These are phyloP conservation scores for Metroxylon sagu DNA, from an alignment of 176 grass and related monocot species.

Conservation along the genomic window DNA sequence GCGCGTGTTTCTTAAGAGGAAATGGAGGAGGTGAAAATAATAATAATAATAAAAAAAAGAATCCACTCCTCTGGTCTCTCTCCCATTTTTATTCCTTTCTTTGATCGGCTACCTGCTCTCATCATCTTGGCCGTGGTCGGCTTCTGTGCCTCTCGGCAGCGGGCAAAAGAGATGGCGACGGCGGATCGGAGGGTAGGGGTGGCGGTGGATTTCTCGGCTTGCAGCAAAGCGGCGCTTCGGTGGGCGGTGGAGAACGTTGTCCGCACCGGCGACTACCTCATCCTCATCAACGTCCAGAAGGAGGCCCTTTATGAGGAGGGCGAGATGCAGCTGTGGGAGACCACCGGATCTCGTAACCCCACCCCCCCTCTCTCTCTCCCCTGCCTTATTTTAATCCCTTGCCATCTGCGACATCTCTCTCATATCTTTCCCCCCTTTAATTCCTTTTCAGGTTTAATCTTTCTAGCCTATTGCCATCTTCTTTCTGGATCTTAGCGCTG, in stretches of 20 bases:
- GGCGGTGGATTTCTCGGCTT: conserved; percentile 64
- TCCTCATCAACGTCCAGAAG: conserved; percentile 60
- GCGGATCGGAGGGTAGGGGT: conserved; percentile 42
- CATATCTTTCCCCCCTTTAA: no score
- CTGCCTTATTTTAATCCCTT: no score
- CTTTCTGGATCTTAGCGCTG: conserved; percentile 6
- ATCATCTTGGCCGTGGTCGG: no score
- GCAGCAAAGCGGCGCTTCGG: conserved; percentile 51
- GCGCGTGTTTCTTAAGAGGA: no score
- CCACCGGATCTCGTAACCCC: conserved; percentile 43
- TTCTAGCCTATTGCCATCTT: neutral
- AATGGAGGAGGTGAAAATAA: no score
- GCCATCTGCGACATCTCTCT: no score
- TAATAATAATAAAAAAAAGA: no score
- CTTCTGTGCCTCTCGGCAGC: neutral
- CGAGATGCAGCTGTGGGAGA: conserved; percentile 71
- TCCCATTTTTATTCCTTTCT: no score
- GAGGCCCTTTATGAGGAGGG: conserved; percentile 56
- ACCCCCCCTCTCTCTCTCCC: no score
- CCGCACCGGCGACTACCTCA: conserved; percentile 50
- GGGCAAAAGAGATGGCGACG: neutral
- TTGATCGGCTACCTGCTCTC: neutral
- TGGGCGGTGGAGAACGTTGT: conserved; percentile 70
- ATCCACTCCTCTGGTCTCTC: no score
- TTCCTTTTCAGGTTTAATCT: neutral